These are phyloP conservation scores for Porodaedalea pini DNA, from an alignment of 1,284 basidiomycete species.

Conservation along the genomic window DNA sequence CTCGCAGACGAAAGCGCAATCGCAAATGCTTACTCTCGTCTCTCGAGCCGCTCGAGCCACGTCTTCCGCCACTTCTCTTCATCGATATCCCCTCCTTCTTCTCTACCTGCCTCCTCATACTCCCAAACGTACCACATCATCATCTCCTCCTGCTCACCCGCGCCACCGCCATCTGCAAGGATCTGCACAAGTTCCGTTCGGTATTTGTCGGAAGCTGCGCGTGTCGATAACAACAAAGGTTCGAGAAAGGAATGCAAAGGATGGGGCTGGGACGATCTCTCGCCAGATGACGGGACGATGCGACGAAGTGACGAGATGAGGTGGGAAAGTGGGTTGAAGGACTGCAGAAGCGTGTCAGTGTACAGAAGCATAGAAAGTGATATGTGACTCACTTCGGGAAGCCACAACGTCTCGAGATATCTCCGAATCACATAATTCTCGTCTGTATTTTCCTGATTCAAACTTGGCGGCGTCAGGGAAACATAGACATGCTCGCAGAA, in stretches of 20 bases:
- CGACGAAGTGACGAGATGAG: conserved; percentile 54
- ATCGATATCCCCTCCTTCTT: conserved; percentile 27
- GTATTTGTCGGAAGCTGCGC: conserved; percentile 57
- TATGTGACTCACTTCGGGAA: conserved; percentile 58
- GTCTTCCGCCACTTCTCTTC: conserved; percentile 45
- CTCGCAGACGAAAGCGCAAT: neutral
- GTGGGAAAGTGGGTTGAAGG: conserved; percentile 59
- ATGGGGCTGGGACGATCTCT: conserved; percentile 36
- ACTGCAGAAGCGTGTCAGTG: conserved; percentile 37
- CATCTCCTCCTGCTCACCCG: conserved; percentile 58
- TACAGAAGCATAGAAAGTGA: neutral
- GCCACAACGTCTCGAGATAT: conserved; percentile 76
- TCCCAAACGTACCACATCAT: conserved; percentile 71
- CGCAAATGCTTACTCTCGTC: conserved; percentile 55
- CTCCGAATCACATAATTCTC: conserved; percentile 17
- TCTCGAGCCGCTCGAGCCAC: conserved; percentile 64
- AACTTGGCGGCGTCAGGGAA: neutral
- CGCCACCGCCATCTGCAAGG: conserved; percentile 52
- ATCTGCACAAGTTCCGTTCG: conserved; percentile 55
- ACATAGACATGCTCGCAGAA: neutral
- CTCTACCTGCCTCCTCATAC: conserved; percentile 44
- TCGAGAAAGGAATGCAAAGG: conserved; percentile 55
- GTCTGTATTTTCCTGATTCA: conserved; percentile 5
- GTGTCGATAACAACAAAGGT: conserved; percentile 56
- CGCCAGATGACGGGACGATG: conserved; percentile 32